phyloP scores from a whole-genome alignment of 805 yeast species.

The Spathaspora hagerdaliae region DNA sequence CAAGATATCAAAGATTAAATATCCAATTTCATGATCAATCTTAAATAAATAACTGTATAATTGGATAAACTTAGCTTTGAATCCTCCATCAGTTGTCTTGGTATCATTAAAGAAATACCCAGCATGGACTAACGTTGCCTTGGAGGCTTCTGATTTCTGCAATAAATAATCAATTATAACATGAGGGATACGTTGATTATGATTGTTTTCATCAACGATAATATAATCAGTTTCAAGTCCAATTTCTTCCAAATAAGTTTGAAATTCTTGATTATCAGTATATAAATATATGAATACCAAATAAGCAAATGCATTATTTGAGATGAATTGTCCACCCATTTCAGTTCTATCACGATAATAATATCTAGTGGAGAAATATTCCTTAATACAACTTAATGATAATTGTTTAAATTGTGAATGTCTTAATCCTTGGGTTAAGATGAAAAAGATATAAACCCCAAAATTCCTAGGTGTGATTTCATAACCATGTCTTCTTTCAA shows the following conservation, averaged over 20 bases:
- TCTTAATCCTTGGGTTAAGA: slow-evolving; percentile 54
- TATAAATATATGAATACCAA: slow-evolving; percentile 32
- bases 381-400: slow-evolving; percentile 43
- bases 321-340: slow-evolving; percentile 5
- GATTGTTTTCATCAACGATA: slow-evolving; percentile 9
- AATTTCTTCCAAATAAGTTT: slow-evolving; percentile 17
- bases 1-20: slow-evolving; percentile 28
- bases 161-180: slow-evolving; percentile 23
- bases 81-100: slow-evolving; percentile 24
- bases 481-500: slow-evolving; percentile 42
- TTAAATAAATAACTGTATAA: slow-evolving; percentile 24
- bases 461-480: slow-evolving; percentile 43
- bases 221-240: slow-evolving; percentile 13
- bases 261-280: slow-evolving; percentile 21
- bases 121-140: slow-evolving; percentile 23
- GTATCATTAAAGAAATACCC: slow-evolving; percentile 26
- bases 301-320: slow-evolving; percentile 15
- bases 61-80: slow-evolving; percentile 25
- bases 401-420: slow-evolving; percentile 52
- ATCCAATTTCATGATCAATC: slow-evolving; percentile 15
- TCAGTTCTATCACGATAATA: slow-evolving; percentile 19
- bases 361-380: slow-evolving; percentile 41
- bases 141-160: slow-evolving; percentile 15
- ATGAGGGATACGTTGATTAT: slow-evolving; percentile 22
- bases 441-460: slow-evolving; percentile 45